phyloP scores from a whole-genome alignment of 345 rosid genomes.

The Eucalyptus sp. region DNA sequence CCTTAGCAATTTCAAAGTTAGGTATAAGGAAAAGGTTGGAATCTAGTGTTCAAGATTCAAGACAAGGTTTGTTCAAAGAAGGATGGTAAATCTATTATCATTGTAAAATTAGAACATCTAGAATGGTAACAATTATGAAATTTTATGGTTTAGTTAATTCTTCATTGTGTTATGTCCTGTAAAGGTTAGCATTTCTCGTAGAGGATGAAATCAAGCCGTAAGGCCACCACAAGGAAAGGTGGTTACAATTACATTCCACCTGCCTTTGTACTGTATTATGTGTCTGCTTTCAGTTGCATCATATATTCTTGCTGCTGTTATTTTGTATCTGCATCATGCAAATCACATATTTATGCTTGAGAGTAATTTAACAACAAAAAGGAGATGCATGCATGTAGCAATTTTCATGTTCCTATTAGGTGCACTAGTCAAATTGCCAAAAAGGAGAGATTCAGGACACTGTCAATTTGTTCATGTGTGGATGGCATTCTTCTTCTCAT shows the following conservation, averaged over 20 bases:
- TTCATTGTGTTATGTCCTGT: constrained; percentile 14
- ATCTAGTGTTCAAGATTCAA: background rate
- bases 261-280: background rate
- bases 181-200: constrained; percentile 6
- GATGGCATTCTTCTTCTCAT: background rate
- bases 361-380: background rate
- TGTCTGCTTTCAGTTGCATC: background rate
- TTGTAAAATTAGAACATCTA: constrained; percentile 14
- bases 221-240: constrained; percentile 6
- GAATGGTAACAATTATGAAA: background rate
- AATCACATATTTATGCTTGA: background rate
- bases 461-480: background rate
- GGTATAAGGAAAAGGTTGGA: constrained; percentile 9
- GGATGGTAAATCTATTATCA: constrained; percentile 1
- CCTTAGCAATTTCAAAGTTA: constrained; percentile 23
- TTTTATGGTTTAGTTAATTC: constrained; percentile 21
- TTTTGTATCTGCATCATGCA: background rate
- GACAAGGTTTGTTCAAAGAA: constrained; percentile 4
- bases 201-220: constrained; percentile 3
- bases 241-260: background rate
- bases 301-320: background rate
- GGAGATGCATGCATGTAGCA: background rate
- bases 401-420: background rate
- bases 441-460: background rate
- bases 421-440: background rate